Conservation (phyloP, 306 rosid species). For the Comarum palustre region DNA sequence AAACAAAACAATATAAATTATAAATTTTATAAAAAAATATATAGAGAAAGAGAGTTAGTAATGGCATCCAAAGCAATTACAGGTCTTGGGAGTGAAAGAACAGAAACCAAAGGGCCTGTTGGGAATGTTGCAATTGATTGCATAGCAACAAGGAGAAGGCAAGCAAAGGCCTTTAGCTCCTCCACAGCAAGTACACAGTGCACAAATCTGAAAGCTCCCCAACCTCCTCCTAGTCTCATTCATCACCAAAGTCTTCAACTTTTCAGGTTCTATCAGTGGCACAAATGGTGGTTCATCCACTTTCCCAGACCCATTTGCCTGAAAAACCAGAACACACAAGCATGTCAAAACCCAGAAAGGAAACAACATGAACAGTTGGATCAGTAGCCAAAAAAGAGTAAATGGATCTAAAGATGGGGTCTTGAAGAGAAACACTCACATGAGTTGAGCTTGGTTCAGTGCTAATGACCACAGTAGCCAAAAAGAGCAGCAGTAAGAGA, state of each 20-base stretch:
- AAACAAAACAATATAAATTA: constrained; percentile 38
- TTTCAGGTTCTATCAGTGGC: constrained; percentile 62
- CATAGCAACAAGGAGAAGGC: constrained; percentile 99
- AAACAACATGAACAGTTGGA: not conserved
- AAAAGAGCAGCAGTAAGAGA: constrained; percentile 54
- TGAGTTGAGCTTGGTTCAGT: constrained; percentile 46
- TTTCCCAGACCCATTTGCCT: constrained; percentile 59
- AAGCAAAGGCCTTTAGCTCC: constrained; percentile 86
- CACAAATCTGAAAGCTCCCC: constrained; percentile 90
- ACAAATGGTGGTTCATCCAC: constrained; percentile 37
- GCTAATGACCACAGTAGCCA: constrained; percentile 31
- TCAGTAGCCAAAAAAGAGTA: constrained; percentile 2
- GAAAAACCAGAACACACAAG: constrained; percentile 32
- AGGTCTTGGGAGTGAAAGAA: constrained; percentile 93
- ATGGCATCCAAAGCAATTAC: constrained; percentile 99
- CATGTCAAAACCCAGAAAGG: constrained; percentile 36
- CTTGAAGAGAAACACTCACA: constrained; percentile 45
- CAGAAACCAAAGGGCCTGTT: constrained; percentile 96
- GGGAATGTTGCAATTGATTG: constrained; percentile 98
- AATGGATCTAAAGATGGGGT: constrained; percentile 28
- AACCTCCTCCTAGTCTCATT: constrained; percentile 77
- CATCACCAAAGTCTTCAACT: constrained; percentile 63
- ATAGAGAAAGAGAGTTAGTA: constrained; percentile 34
- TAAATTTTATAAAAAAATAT: constrained; percentile 17
- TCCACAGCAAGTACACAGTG: constrained; percentile 95